Conservation (phyloP, 306 rosid genomes). For the Prunus padus region DNA sequence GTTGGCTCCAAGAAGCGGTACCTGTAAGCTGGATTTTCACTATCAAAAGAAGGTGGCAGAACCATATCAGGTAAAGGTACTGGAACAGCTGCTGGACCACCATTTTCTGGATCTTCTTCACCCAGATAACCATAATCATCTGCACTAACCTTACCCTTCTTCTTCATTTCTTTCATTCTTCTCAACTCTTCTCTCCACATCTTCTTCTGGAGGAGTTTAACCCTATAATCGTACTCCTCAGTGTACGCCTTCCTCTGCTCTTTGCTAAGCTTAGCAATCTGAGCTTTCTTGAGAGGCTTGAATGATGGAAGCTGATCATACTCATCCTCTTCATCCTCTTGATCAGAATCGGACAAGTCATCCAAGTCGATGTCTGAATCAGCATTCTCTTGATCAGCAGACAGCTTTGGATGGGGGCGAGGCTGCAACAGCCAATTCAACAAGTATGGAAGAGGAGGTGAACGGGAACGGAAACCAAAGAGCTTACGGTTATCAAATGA, state of each 20-base stretch:
- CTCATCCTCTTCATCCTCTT: constrained; percentile 88
- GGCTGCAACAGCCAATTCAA: constrained; percentile 89
- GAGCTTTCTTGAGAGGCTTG: constrained; percentile 87
- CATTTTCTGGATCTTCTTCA: constrained; percentile 83
- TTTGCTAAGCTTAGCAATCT: constrained; percentile 75
- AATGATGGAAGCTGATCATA: constrained; percentile 94
- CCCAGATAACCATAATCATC: constrained; percentile 51
- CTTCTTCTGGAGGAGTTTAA: constrained; percentile 90
- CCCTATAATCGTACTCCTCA: constrained; percentile 96
- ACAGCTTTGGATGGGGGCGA: constrained; percentile 82
- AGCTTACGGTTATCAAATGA: constrained; percentile 73
- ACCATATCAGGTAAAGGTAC: constrained; percentile 95
- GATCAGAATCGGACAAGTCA: constrained; percentile 84
- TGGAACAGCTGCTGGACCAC: constrained; percentile 89
- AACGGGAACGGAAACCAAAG: constrained; percentile 81
- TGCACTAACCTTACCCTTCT: constrained; percentile 50
- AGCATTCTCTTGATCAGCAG: constrained; percentile 85
- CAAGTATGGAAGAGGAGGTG: constrained; percentile 92
- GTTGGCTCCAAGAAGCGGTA: constrained; percentile 97
- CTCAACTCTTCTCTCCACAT: constrained; percentile 94
- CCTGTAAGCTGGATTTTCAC: constrained; percentile 83
- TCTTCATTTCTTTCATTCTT: constrained; percentile 90
- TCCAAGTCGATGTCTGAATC: constrained; percentile 91
- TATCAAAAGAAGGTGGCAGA: constrained; percentile 93
- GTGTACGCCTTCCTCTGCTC: constrained; percentile 82